Evolutionary conservation across 495 filamentous ascomycete genomes (phyloP).

Genomic region (Daldinia grandis): DNA sequence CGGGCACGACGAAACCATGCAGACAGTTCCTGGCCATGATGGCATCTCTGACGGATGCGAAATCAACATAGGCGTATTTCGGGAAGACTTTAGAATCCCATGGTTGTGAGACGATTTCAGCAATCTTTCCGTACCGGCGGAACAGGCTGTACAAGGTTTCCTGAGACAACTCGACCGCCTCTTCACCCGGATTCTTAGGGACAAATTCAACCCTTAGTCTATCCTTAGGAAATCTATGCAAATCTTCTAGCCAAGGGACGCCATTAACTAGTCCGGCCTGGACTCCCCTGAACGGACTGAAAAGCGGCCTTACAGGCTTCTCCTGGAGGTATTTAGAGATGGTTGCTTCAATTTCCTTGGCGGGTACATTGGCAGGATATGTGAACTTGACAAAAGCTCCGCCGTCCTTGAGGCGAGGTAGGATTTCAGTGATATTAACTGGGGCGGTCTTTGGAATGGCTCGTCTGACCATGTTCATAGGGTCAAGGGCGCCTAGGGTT

Average conservation of each 20-base stretch:
- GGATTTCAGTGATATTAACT: slow-evolving; percentile 77
- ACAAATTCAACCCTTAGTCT: slow-evolving; percentile 86
- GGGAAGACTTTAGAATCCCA: slow-evolving; percentile 84
- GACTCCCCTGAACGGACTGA: slow-evolving; percentile 80
- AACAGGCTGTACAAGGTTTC: slow-evolving; percentile 90
- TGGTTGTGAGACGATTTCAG: slow-evolving; percentile 79
- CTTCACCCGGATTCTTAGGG: slow-evolving; percentile 66
- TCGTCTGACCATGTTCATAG: slow-evolving; percentile 66
- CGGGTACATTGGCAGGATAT: slow-evolving; percentile 60
- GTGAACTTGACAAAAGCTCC: slow-evolving; percentile 92
- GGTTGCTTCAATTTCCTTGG: slow-evolving; percentile 65
- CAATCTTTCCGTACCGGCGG: slow-evolving; percentile 85
- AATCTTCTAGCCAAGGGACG: slow-evolving; percentile 93
- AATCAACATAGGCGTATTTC: slow-evolving; percentile 81
- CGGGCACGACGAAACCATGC: slow-evolving; percentile 79
- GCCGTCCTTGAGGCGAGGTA: slow-evolving; percentile 88
- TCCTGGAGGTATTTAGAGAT: slow-evolving; percentile 64
- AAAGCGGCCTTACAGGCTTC: slow-evolving; percentile 84
- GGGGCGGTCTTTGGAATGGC: slow-evolving; percentile 66
- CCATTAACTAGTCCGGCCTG: slow-evolving; percentile 76
- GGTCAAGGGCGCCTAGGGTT: slow-evolving; percentile 67
- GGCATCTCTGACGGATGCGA: slow-evolving; percentile 70
- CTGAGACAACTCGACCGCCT: slow-evolving; percentile 80
- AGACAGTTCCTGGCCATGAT: slow-evolving; percentile 93
- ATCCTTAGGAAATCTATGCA: slow-evolving; percentile 80